These are phyloP conservation scores for Myxozyma neotropica DNA, from an alignment of 805 yeast genomes.

Conservation along the genomic window DNA sequence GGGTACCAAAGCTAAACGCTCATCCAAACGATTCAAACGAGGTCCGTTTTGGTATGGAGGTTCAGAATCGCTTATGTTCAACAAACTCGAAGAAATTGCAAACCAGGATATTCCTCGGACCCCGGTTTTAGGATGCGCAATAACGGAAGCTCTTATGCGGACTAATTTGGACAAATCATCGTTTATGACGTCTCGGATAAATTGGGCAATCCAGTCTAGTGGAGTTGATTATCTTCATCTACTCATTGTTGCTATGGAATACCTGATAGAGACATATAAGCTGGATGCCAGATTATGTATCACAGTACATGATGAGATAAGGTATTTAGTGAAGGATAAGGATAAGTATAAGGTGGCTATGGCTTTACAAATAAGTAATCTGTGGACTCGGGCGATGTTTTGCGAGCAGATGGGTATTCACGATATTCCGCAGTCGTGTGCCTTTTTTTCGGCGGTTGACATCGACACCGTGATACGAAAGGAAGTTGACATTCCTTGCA, in stretches of 20 bases:
- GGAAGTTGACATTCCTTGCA: constrained; percentile 88
- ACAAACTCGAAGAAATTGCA: constrained; percentile 84
- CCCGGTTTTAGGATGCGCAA: constrained; percentile 91
- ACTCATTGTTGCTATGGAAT: constrained; percentile 83
- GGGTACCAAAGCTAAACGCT: constrained; percentile 55
- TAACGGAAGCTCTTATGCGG: constrained; percentile 77
- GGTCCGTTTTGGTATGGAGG: constrained; percentile 66
- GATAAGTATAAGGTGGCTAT: constrained; percentile 78
- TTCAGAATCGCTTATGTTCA: constrained; percentile 88
- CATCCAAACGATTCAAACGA: constrained; percentile 40
- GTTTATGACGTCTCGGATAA: constrained; percentile 85
- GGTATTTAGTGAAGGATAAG: constrained; percentile 73
- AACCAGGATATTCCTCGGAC: constrained; percentile 78
- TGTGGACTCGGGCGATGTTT: constrained; percentile 96
- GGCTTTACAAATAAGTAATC: constrained; percentile 81
- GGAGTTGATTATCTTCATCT: constrained; percentile 96
- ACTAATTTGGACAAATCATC: constrained; percentile 64
- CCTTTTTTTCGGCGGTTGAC: constrained; percentile 93
- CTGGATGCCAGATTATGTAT: constrained; percentile 77
- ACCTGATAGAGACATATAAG: constrained; percentile 62
- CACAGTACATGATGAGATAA: constrained; percentile 93
- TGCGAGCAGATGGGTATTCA: constrained; percentile 87
- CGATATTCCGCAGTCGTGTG: constrained; percentile 91
- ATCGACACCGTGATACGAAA: constrained; percentile 85
- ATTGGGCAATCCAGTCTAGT: constrained; percentile 97